Evolutionary conservation across 371 early-diverging fungal genomes (phyloP).

Genomic region (Mortierella sp.): DNA sequence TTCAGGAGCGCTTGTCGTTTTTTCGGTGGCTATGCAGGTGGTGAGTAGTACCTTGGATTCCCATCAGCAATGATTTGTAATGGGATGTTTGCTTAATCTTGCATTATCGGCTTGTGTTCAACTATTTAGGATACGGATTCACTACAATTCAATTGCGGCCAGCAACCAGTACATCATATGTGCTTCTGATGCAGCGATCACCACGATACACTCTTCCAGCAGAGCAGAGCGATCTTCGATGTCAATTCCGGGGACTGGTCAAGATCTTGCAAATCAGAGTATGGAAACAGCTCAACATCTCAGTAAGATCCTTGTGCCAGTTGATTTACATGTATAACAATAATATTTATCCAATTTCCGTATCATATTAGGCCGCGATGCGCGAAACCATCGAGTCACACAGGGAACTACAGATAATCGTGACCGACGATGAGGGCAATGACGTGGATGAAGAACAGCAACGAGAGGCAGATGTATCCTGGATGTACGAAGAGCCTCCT

Average conservation of each 20-base stretch:
- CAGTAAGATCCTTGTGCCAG: neutral
- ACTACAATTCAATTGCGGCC: conserved; percentile 17
- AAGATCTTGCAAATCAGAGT: conserved; percentile 18
- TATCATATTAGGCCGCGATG: neutral
- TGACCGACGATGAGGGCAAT: neutral
- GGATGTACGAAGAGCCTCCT: conserved; percentile 3
- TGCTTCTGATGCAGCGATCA: conserved; percentile 5
- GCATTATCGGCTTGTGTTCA: neutral
- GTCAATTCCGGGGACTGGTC: conserved; percentile 12
- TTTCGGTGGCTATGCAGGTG: conserved; percentile 21
- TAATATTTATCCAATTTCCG: neutral
- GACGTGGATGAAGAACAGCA: neutral
- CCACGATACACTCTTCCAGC: no score
- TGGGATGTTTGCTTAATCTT: no score
- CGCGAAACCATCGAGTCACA: conserved; percentile 3
- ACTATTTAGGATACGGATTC: conserved; percentile 21
- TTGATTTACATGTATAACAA: neutral
- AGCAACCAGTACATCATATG: conserved; percentile 12
- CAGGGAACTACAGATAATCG: neutral
- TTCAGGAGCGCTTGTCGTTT: conserved; percentile 11
- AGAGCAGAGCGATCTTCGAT: neutral
- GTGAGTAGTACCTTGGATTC: no score
- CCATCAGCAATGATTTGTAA: no score
- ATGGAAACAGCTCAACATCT: conserved; percentile 3
- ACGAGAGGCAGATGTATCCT: neutral